Evolutionary conservation across 2,329 filamentous ascomycete species (phyloP).

Genomic region (Colletotrichum sidae): DNA sequence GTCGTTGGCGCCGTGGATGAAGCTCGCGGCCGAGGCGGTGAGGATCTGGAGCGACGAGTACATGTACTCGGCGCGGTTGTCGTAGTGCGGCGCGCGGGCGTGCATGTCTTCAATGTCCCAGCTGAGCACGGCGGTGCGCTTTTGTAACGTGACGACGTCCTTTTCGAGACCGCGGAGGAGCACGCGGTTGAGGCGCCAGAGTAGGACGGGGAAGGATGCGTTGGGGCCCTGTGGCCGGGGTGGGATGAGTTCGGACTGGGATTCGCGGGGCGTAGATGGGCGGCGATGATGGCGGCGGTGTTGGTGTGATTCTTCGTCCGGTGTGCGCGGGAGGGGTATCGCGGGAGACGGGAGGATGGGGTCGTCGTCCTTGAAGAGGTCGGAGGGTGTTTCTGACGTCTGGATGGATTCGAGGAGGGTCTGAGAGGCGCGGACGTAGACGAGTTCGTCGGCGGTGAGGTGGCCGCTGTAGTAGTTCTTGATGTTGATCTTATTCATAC

Average conservation of each 20-base stretch:
- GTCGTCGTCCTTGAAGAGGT: slow-evolving; percentile 43
- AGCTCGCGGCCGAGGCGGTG: slow-evolving; percentile 65
- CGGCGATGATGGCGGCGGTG: slow-evolving; percentile 7
- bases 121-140: slow-evolving; percentile 58
- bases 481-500: slow-evolving; percentile 56
- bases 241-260: slow-evolving; percentile 42
- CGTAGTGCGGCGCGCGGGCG: slow-evolving; percentile 60
- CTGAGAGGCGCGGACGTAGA: slow-evolving; percentile 49
- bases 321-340: slow-evolving; percentile 33
- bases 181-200: slow-evolving; percentile 53
- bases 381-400: slow-evolving; percentile 36
- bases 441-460: slow-evolving; percentile 58
- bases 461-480: slow-evolving; percentile 63
- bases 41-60: slow-evolving; percentile 61
- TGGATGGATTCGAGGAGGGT: slow-evolving; percentile 49
- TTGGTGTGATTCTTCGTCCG: not conserved
- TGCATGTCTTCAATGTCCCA: slow-evolving; percentile 62
- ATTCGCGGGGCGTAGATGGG: not conserved
- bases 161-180: slow-evolving; percentile 60
- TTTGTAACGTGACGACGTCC: slow-evolving; percentile 60
- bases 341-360: slow-evolving; percentile 48
- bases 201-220: slow-evolving; percentile 54
- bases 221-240: slow-evolving; percentile 51
- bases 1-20: slow-evolving; percentile 68
- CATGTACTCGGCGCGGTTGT: slow-evolving; percentile 64